Evolutionary conservation across 164 flowering plant genomes (phyloP).

Genomic region (Santalum album): DNA sequence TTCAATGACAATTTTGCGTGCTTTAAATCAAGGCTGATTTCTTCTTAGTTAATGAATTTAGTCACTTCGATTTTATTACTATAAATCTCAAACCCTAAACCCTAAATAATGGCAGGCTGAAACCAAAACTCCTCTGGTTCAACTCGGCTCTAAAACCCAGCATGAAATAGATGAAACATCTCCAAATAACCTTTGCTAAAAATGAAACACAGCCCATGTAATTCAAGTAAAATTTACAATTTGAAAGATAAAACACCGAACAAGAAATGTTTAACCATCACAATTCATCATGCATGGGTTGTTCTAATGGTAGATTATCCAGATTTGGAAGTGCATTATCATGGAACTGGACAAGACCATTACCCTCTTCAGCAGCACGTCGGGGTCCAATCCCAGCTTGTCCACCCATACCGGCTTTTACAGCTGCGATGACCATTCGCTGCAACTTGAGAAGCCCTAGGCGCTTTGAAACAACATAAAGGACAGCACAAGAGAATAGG

Average conservation of each 20-base stretch:
- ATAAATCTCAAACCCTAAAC: too few relatives aligned
- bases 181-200: too few relatives aligned
- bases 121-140: too few relatives aligned
- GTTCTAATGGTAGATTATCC: constrained; percentile 25
- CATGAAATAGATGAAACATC: too few relatives aligned
- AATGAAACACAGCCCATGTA: too few relatives aligned
- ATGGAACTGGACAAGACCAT: constrained; percentile 21
- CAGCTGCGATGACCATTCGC: constrained; percentile 51
- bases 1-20: too few relatives aligned
- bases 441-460: constrained; percentile 72
- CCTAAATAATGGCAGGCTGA: too few relatives aligned
- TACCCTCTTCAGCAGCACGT: constrained; percentile 25
- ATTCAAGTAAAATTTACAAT: too few relatives aligned
- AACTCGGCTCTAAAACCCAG: too few relatives aligned
- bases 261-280: neutral
- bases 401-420: constrained; percentile 52
- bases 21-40: too few relatives aligned
- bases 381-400: constrained; percentile 19
- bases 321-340: constrained; percentile 25
- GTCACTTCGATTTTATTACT: too few relatives aligned
- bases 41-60: too few relatives aligned
- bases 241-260: neutral
- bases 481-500: constrained; percentile 64
- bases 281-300: constrained; percentile 33
- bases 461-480: constrained; percentile 85